Base-by-base conservation (phyloP, 1,284 basidiomycete species). In the Inonotus obliquus region DNA sequence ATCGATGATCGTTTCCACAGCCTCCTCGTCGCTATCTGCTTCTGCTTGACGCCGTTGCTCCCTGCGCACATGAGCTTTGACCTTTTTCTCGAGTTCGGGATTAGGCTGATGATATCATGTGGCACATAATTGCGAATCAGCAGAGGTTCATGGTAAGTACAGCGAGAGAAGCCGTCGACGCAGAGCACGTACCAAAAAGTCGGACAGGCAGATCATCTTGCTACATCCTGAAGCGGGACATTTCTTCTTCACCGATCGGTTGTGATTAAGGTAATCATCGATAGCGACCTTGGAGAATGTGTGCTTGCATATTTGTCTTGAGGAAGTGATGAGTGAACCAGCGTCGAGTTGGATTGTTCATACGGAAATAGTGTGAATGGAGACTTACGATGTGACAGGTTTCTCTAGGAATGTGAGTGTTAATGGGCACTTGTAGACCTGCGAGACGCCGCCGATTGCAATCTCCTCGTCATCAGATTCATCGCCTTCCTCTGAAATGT, bases 371-470 rank as follows among this genome's bases (percentile, higher is more conserved):
- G n/a, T n/a, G n/a, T 14, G 57, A 53, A 49, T 44, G 9, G 19
- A 44, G 44, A 78, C 86, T 57, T 72, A 91, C 90, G 88, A 89
- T 9, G 87, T 92, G 59, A 87, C 73, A 4, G 92, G 92, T 57
- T 94, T 77, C 32, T 78, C 77, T 32, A 91, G 79, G 10, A 79
- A 70, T 4, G 75, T 80, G 52, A 94, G 77, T 0, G 88, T 85
- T 57, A 95, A 76, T 1, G 92, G 92, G 66, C 92, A 95, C 59
- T 83, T 87, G 77, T 85, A 92, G 66, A 85, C 86, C 69, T 93
- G 90, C 6, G 86, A 89, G 23, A 86, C 80, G 54, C 91, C 92
- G 53, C 93, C 94, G 51, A 94, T 77, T 72, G 92, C 86, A 23
- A 95, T 74, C 9, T 92, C 89, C 41, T 93, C 89, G 54, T 89